Evolutionary conservation across 2,329 filamentous ascomycete genomes (phyloP), one percentile per base, ranked within the genome.

Genomic region (Anthostomella pinea): DNA sequence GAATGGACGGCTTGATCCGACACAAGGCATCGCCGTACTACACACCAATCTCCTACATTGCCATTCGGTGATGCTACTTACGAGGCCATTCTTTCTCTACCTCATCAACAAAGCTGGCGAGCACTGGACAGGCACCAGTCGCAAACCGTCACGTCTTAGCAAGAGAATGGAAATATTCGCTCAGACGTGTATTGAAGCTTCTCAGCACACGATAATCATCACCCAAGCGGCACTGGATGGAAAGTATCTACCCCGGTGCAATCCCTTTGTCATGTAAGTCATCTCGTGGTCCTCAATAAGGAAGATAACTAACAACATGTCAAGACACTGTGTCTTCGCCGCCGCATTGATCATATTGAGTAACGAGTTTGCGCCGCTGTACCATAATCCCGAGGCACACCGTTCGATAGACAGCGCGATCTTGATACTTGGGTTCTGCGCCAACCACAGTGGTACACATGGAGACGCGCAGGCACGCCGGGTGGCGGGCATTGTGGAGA

Each of bases 71-170:
- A 72, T 84, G 17, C 65, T 85, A 0, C 67, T 85, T 2, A 81
- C 77, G 1, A 67, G 81, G 18, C 80, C 81, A 0, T 83, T 84
- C 53, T 79, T 83, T 39, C 60, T 83, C 10, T 75, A 72, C 39
- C 66, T 79, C 9, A 64, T 81, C 25, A 76, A 66, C 37, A 60
- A 63, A 51, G 52, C 57, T 2, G 56, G 59, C 22, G 53, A 58
- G 41, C 53, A 64, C 39, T 49, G 56, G 30, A 34, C 53, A 34
- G 48, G 62, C 38, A 37, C 52, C 33, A 43, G 43, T 28, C 52
- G 51, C 27, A 57, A 54, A 46, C 39, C 46, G 35, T 50, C 58
- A 33, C 57, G 50, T 17, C 38, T 53, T 3, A 57, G 53, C 42
- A 54, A 58, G 18, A 60, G 56, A 19, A 65, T 72, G 53, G 65